A percentile compares a stretch with the other conserved stretches of the same genome.
Evolutionary conservation across 2,329 filamentous ascomycete species (phyloP).

Genomic region (Cytospora piceae): DNA sequence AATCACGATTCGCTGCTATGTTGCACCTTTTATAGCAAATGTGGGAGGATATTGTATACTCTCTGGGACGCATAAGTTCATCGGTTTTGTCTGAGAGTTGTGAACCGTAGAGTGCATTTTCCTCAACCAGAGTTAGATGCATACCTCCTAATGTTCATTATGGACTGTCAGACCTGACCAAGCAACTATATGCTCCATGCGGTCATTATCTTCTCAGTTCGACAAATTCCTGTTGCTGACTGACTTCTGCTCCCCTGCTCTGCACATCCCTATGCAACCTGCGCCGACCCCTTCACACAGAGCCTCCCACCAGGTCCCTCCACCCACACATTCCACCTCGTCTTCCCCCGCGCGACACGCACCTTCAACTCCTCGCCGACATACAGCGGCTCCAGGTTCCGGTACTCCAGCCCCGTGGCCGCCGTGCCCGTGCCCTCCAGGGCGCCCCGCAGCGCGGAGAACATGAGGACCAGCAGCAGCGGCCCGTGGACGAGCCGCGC

Average conservation of each 20-base stretch:
- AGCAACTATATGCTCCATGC: too few relatives aligned
- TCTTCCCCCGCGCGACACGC: conserved; percentile 58
- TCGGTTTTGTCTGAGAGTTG: too few relatives aligned
- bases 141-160: too few relatives aligned
- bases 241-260: neutral
- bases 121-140: too few relatives aligned
- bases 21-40: too few relatives aligned
- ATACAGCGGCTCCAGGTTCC: conserved; percentile 81
- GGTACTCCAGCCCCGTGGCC: conserved; percentile 70
- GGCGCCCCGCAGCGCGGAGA: conserved; percentile 61
- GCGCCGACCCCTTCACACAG: conserved; percentile 60
- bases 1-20: too few relatives aligned
- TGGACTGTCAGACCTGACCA: too few relatives aligned
- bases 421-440: conserved; percentile 33
- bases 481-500: conserved; percentile 86
- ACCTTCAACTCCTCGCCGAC: conserved; percentile 71
- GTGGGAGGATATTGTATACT: too few relatives aligned
- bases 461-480: conserved; percentile 75
- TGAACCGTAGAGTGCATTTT: too few relatives aligned
- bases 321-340: conserved; percentile 66
- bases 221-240: too few relatives aligned
- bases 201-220: too few relatives aligned
- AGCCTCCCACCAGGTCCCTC: conserved; percentile 64
- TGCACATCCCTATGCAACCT: neutral
- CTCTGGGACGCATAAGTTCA: too few relatives aligned